Conservation (phyloP, 129 eudicot genomes). For the Saussurea involucrata region DNA sequence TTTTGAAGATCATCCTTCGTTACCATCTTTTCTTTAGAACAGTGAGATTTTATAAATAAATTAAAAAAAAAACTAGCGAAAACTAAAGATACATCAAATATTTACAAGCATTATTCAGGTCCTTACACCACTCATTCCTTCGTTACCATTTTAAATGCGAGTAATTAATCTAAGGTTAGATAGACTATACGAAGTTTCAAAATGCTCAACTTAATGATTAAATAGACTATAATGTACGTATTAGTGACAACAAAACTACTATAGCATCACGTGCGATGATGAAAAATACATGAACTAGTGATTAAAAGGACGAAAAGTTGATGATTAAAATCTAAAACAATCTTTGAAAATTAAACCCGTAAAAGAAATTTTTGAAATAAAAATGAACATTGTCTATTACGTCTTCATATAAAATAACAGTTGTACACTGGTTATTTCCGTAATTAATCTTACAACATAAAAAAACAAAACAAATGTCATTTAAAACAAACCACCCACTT, state of each 20-base stretch:
- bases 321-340: no score
- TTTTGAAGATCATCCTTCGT: neutral
- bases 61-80: no score
- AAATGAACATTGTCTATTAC: neutral
- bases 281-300: neutral
- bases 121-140: no score
- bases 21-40: no score
- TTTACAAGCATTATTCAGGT: neutral
- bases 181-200: neutral
- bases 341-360: neutral
- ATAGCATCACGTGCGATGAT: neutral
- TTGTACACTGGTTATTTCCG: neutral
- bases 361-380: neutral
- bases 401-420: neutral
- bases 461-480: neutral
- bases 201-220: neutral
- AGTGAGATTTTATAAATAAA: no score
- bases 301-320: neutral
- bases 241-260: neutral
- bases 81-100: no score
- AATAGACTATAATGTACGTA: no score
- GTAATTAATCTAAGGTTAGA: neutral
- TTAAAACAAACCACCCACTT: neutral
- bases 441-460: neutral
- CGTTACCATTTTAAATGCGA: neutral